These are phyloP conservation scores for Raffaelea deltoideospora DNA, from an alignment of 2,329 filamentous ascomycete genomes.

Conservation along the genomic window DNA sequence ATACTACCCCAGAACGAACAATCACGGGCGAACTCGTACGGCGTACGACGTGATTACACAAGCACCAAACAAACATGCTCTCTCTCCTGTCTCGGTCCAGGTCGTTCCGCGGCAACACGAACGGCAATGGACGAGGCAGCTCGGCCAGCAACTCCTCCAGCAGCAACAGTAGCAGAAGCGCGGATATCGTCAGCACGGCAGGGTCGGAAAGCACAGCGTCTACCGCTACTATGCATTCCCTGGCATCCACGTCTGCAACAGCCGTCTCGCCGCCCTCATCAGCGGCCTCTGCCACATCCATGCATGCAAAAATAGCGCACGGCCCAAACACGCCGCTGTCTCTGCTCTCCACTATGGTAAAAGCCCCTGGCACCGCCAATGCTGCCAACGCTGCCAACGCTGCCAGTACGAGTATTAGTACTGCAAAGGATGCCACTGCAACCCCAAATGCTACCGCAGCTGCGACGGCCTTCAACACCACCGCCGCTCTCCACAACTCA, in stretches of 20 bases:
- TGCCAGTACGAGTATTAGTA: too few relatives aligned
- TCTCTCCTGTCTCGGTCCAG: constrained; percentile 18
- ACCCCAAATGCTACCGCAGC: background rate
- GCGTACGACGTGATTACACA: too few relatives aligned
- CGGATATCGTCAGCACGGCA: background rate
- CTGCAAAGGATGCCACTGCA: too few relatives aligned
- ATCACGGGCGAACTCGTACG: too few relatives aligned
- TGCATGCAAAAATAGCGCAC: constrained; percentile 8
- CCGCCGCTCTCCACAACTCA: constrained; percentile 9
- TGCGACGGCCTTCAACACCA: background rate
- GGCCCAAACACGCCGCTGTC: constrained; percentile 11
- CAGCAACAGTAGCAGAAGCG: constrained; percentile 4
- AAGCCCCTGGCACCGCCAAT: background rate
- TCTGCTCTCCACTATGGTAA: constrained; percentile 3
- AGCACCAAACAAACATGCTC: constrained; percentile 15
- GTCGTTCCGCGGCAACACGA: constrained; percentile 13
- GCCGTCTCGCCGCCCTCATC: too few relatives aligned
- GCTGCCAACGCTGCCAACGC: too few relatives aligned
- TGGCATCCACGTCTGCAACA: background rate
- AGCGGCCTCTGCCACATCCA: too few relatives aligned
- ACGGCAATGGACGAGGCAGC: too few relatives aligned
- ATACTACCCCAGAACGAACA: too few relatives aligned
- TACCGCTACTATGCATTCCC: background rate
- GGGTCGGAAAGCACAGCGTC: background rate
- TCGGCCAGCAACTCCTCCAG: too few relatives aligned